Percentiles rank a stretch among this genome's conserved stretches.
phyloP scores from a whole-genome alignment of 2,329 filamentous ascomycete genomes.

The Tympanopsis confertula region DNA sequence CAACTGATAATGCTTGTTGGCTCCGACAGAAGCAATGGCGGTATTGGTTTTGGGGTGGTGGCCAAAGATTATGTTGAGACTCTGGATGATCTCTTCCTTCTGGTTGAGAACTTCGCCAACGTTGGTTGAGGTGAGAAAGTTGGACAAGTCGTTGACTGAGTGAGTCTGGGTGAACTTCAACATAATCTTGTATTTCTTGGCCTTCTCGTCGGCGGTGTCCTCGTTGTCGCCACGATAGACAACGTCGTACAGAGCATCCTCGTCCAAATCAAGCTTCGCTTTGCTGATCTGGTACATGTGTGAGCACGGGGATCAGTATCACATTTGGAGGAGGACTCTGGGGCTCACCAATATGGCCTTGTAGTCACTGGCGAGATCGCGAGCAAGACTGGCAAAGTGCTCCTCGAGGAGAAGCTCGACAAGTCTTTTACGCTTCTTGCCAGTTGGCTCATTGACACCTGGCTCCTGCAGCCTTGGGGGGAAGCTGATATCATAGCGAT shows the following conservation, averaged over 20 bases:
- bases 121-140: slow-evolving; percentile 24
- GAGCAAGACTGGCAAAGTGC: neutral
- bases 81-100: slow-evolving; percentile 33
- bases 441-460: neutral
- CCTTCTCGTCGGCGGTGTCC: slow-evolving; percentile 15
- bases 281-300: neutral
- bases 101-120: slow-evolving; percentile 27
- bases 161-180: slow-evolving; percentile 24
- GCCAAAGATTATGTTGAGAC: slow-evolving; percentile 19
- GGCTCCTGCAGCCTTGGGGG: too few species aligned
- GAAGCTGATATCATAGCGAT: neutral
- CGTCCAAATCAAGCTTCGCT: neutral
- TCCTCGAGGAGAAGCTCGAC: neutral
- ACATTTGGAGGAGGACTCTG: too few species aligned
- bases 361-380: neutral
- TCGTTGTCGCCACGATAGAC: slow-evolving; percentile 9
- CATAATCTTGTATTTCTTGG: slow-evolving; percentile 22
- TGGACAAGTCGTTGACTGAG: slow-evolving; percentile 23
- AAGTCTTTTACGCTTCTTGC: neutral
- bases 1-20: neutral
- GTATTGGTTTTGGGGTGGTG: neutral
- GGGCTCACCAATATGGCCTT: neutral
- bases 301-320: too few species aligned
- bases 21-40: neutral
- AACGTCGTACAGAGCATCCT: slow-evolving; percentile 7